Evolutionary conservation across 768 basidiomycete species (phyloP).

Genomic region (Suillus tomentosus): DNA sequence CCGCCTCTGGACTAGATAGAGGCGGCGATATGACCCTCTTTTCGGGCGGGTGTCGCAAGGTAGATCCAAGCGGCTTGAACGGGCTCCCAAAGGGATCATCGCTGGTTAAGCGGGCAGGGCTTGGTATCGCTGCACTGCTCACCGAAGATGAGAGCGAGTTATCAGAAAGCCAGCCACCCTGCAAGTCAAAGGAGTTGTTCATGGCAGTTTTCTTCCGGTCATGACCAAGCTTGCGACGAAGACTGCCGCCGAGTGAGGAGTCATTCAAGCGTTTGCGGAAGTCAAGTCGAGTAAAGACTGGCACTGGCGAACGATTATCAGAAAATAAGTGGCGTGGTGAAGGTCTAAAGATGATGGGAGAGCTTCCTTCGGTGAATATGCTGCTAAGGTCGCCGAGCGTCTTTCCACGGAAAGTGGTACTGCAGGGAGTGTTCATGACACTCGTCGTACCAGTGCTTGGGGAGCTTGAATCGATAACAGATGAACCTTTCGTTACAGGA

Average conservation of each 20-base stretch:
- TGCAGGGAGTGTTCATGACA: constrained; percentile 32
- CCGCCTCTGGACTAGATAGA: constrained; percentile 33
- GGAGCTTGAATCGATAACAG: constrained; percentile 30
- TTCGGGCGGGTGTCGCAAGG: constrained; percentile 5
- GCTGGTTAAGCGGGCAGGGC: constrained; percentile 31
- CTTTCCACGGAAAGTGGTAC: constrained; percentile 26
- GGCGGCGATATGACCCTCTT: constrained; percentile 19
- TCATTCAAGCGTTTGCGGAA: constrained; percentile 42
- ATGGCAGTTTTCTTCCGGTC: constrained; percentile 31
- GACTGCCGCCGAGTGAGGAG: constrained; percentile 45
- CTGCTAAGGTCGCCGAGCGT: constrained; percentile 25
- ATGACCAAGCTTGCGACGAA: constrained; percentile 30
- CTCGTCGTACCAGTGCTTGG: constrained; percentile 33
- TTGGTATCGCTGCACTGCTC: constrained; percentile 19
- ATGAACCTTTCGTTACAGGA: constrained; percentile 41
- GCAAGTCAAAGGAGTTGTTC: constrained; percentile 28
- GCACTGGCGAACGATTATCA: constrained; percentile 36
- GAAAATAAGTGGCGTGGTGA: constrained; percentile 45
- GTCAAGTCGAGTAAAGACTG: constrained; percentile 32
- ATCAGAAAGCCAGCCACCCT: constrained; percentile 34
- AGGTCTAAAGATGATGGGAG: constrained; percentile 42
- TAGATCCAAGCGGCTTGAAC: constrained; percentile 37
- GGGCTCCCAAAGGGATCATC: constrained; percentile 51
- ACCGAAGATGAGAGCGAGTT: constrained; percentile 29
- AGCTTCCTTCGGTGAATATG: constrained; percentile 29